Base-by-base conservation (phyloP, 23 red algal species). In the Gracilaria vermiculophylla region DNA sequence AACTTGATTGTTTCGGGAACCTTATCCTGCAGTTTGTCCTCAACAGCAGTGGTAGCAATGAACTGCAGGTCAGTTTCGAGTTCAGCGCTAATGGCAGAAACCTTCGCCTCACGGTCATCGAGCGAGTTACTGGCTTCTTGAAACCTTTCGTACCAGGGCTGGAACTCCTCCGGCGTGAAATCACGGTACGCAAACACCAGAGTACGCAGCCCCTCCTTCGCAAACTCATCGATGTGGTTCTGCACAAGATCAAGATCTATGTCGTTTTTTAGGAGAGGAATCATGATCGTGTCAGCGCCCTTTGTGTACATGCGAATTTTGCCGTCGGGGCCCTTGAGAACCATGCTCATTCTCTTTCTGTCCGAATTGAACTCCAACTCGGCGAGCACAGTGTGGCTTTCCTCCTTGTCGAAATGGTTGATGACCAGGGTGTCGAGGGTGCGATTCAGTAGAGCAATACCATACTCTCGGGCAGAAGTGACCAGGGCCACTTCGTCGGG, bases 401-500 rank as follows among this genome's bases (percentile, higher is more conserved):
- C 78, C 39, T 93, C 72, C 1, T 45, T 91, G 41, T 83, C 91
- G 64, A 91, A 87, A 37, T 62, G 52, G 62, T 78, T 61, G 39
- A 88, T 65, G 43, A 69, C 66, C 19, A 90, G 36, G 5, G 81
- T 93, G 90, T 97, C 89, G 54, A 90, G 33, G 1, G 91, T 93
- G 27, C 93, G 86, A 15, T 56, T 65, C n/a, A 95, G 37, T 17
- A 97, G 82, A 11, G 80, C 77, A 41, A 97, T 78, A n/a, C 95
- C 95, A 67, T 91, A 97, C 41, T 77, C 66, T 41, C 95, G 84
- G 19, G 95, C 95, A 24, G 89, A 90, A 4, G 86, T 90, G 13
- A 97, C 95, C 4, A 97, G 57, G 7, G 95, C 90, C 7, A 97
- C 95, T 52, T 97, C 95, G 87, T 97, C 95, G 2, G 95, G 95